phyloP scores from a whole-genome alignment of 164 flowering plant species.

The Euptelea pleiosperma region DNA sequence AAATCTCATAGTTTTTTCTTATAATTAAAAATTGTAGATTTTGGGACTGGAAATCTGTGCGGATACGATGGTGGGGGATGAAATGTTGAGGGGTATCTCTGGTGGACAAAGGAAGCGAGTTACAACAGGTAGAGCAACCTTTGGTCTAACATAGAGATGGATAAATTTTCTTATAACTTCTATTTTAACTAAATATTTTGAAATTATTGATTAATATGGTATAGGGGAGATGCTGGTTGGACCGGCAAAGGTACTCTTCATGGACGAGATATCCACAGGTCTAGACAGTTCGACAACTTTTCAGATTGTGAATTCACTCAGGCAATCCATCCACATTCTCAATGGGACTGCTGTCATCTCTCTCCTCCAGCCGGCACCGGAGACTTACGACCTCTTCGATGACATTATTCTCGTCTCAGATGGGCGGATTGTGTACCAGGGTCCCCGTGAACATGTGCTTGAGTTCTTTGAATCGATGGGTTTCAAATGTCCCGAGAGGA shows the following conservation, averaged over 20 bases:
- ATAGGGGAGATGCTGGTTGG: slow-evolving; percentile 62
- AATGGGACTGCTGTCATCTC: slow-evolving; percentile 40
- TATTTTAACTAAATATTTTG: not conserved
- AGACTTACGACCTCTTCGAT: slow-evolving; percentile 40
- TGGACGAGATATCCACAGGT: slow-evolving; percentile 41
- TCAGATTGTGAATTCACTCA: slow-evolving; percentile 52
- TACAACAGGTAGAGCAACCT: slow-evolving; percentile 24
- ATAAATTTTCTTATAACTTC: not conserved
- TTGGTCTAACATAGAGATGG: not conserved
- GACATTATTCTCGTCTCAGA: slow-evolving; percentile 38
- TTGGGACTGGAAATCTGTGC: slow-evolving; percentile 33
- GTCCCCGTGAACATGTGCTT: slow-evolving; percentile 27
- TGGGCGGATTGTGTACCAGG: slow-evolving; percentile 34
- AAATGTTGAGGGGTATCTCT: slow-evolving; percentile 32
- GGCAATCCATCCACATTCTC: slow-evolving; percentile 43
- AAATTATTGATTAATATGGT: not conserved
- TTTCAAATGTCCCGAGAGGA: slow-evolving; percentile 39
- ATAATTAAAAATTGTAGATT: slow-evolving; percentile 15
- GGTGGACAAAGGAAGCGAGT: slow-evolving; percentile 34
- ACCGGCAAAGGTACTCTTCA: slow-evolving; percentile 35
- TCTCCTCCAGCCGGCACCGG: slow-evolving; percentile 46
- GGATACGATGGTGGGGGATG: slow-evolving; percentile 31
- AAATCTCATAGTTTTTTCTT: not conserved
- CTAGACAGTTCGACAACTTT: slow-evolving; percentile 62
- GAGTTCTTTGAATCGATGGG: slow-evolving; percentile 33